Conservation (phyloP, 2,329 filamentous ascomycete genomes). For the Paecilomyces variotii region DNA sequence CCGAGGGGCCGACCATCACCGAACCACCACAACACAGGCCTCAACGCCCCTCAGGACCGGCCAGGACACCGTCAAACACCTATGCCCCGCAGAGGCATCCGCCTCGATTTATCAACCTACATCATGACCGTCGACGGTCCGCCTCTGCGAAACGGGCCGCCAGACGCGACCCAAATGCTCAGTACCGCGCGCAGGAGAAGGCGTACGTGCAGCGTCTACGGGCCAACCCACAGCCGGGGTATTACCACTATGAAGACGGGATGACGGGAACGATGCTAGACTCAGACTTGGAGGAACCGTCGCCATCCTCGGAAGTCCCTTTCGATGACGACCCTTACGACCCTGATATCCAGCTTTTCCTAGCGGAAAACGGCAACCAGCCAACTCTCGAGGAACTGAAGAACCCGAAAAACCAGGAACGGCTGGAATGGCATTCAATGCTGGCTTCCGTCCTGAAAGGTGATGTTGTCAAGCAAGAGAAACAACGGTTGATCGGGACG, state of each 20-base stretch:
- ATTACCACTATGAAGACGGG: conserved; percentile 50
- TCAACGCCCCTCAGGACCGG: conserved; percentile 60
- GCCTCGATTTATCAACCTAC: conserved; percentile 40
- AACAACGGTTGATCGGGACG: conserved; percentile 84
- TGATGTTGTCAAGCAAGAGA: conserved; percentile 95
- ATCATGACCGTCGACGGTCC: conserved; percentile 46
- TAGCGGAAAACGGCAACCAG: conserved; percentile 80
- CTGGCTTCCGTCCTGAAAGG: conserved; percentile 89
- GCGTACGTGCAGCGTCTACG: conserved; percentile 89
- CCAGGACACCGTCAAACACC: conserved; percentile 68
- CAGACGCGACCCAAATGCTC: conserved; percentile 59
- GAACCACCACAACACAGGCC: conserved; percentile 36
- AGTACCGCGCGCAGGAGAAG: conserved; percentile 79
- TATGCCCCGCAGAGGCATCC: conserved; percentile 60
- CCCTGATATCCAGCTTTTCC: conserved; percentile 86
- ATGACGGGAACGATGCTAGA: conserved; percentile 61
- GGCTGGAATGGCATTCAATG: conserved; percentile 98
- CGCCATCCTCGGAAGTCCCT: conserved; percentile 72
- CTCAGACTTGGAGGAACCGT: conserved; percentile 85
- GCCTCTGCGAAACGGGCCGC: conserved; percentile 47
- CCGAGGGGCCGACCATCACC: conserved; percentile 20
- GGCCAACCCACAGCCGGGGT: conserved; percentile 71
- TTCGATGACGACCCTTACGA: conserved; percentile 80
- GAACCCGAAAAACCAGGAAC: conserved; percentile 78
- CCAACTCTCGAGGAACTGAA: conserved; percentile 84